Evolutionary conservation across 2,329 filamentous ascomycete genomes (phyloP), one percentile per base, ranked within the genome.

Genomic region (Lasiodiplodia hormozganensis): DNA sequence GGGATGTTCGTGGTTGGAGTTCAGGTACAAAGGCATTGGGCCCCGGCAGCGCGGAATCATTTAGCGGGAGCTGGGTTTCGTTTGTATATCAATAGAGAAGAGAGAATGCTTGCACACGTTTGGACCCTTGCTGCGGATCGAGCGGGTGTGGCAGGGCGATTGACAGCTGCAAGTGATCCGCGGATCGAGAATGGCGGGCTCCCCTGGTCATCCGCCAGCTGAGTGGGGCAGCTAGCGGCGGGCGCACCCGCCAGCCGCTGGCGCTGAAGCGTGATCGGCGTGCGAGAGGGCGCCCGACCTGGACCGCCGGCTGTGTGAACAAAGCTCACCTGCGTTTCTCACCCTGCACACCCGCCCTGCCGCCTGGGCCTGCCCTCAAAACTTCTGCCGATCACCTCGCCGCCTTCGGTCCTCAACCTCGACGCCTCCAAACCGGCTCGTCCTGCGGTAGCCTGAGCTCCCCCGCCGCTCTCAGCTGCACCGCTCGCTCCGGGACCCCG

Each of bases 261-360:
- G 62, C 43, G 62, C 62, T 34, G 49, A 21, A 53, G 62, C 62
- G 49, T 65, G 62, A 65, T 65, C 62, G 62, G 62, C 62, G 31
- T 5, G 23, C 38, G 47, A 52, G 40, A 31, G 21, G 25, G 40
- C 40, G 43, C 58, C 43, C 28, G 49, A 53, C 62, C 23, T 57
- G 54, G 54, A 57, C 34, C 54, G 54, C 34, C 54, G 54, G 28
- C 54, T n/a, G 34, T n/a, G 34, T 21, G 54, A 57, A 57, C 54
- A 57, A 57, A 57, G 54, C 54, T 57, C 54, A 57, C 54, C 31
- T 57, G 54, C 54, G 18, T n/a, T 18, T 31, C 25, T 38, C 54
- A 57, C 54, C 16, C 31, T 12, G 54, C 54, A 57, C n/a, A 40
- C 56, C 23, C 12, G n/a, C 21, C 34, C 18, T n/a, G 14, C 56